Evolutionary conservation across 164 flowering plant genomes (phyloP).

Genomic region (Kingdonia uniflora): DNA sequence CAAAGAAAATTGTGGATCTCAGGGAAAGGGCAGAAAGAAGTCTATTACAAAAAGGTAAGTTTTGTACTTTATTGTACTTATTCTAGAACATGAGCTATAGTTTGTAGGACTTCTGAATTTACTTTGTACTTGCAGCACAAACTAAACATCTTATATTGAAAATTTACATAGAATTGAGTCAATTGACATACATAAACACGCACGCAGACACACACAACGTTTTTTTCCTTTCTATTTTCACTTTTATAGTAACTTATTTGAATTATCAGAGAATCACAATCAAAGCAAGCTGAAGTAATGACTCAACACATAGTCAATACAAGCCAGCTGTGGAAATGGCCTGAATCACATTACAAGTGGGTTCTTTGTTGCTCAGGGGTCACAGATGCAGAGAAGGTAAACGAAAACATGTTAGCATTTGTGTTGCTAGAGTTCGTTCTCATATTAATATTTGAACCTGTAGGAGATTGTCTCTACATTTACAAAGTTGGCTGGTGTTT

Average conservation of each 20-base stretch:
- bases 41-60: constrained; percentile 21
- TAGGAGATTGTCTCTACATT: constrained; percentile 69
- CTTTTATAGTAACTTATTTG: constrained; percentile 4
- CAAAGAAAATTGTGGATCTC: constrained; percentile 29
- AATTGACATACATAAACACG: no score
- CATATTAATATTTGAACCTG: constrained; percentile 12
- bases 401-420: not conserved
- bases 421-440: not conserved
- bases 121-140: no score
- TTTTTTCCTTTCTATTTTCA: no score
- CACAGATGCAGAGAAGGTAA: constrained; percentile 58
- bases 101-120: no score
- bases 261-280: constrained; percentile 23
- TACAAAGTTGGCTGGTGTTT: constrained; percentile 39
- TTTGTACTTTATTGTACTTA: no score
- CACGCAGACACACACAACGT: no score
- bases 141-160: no score
- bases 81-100: no score
- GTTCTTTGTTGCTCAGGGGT: constrained; percentile 85
- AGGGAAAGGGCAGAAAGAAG: constrained; percentile 23
- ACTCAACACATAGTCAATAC: constrained; percentile 9
- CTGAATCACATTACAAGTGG: constrained; percentile 31
- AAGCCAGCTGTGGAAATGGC: constrained; percentile 18
- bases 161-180: no score
- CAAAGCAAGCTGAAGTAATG: constrained; percentile 13